Evolutionary conservation across 2,329 filamentous ascomycete species (phyloP), one percentile per base, ranked within the genome.

Genomic region (Chaetomium sp.): DNA sequence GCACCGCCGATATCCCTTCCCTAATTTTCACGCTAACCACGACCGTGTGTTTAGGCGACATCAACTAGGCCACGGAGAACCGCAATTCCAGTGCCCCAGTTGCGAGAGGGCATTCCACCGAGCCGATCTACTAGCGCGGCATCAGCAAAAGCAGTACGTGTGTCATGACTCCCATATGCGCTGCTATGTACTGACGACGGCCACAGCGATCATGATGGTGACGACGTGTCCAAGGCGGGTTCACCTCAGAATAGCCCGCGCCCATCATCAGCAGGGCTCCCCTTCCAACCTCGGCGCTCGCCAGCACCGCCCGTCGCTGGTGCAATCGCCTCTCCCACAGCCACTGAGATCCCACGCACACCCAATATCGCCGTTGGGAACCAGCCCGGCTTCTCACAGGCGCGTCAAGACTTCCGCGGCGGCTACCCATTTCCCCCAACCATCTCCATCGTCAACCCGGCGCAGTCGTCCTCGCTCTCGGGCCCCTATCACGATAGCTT

Each of bases 21-120:
- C 33, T 12, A 6, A 33, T 12, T 3, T 19, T 21, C 38, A 56
- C 54, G 35, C 62, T 67, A 57, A 69, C 38, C 38, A 42, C 45
- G 12, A 29, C 59, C n/a, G 4, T 49, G 13, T 53, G 51, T 62
- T 16, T 64, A 87, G 86, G 71, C 83, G 86, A 61, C 86, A 88
- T 73, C 83, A 88, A 73, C 75, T 87, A 47, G 86, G 84, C 69
- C 86, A 88, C 72, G 78, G 82, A 63, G 82, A 79, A 59, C 83
- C 86, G 29, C 78, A 79, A 51, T 81, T 81, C 69, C 75, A 75
- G 45, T 89, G 86, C 63, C 78, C 81, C 19, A 81, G 83, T 47
- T 89, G 86, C 72, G 83, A 82, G 47, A 82, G 82, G 66, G 77
- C 79, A 16, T 88, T 89, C 67, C 82, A 87, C 68, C 81, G 86